Conservation (phyloP, 768 basidiomycete species). For the Trichaptum fuscoviolaceum region DNA sequence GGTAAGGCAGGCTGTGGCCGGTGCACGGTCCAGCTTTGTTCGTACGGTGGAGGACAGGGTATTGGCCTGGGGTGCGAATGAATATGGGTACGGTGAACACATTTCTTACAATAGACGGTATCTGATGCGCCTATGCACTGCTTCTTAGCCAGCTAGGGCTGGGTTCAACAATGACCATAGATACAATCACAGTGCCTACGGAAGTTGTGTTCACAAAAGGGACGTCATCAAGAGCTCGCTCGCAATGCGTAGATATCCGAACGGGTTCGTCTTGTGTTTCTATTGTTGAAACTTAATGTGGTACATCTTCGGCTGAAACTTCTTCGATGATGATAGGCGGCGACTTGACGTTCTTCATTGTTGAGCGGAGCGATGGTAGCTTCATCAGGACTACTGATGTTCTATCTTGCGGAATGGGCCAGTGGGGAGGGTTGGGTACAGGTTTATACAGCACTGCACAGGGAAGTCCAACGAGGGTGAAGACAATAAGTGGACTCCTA, state of each 20-base stretch:
- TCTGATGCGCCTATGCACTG: slow-evolving; percentile 8
- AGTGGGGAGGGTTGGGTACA: slow-evolving; percentile 75
- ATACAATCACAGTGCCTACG: slow-evolving; percentile 74
- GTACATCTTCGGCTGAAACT: slow-evolving; percentile 3
- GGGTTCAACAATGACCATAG: slow-evolving; percentile 54
- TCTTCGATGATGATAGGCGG: slow-evolving; percentile 43
- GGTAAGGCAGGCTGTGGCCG: slow-evolving; percentile 67
- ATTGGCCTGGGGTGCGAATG: slow-evolving; percentile 87
- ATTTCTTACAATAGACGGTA: background rate
- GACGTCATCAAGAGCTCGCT: slow-evolving; percentile 42
- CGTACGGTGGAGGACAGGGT: slow-evolving; percentile 61
- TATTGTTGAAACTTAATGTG: background rate
- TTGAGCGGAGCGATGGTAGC: slow-evolving; percentile 44
- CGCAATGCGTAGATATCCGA: slow-evolving; percentile 58
- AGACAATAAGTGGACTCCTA: slow-evolving; percentile 73
- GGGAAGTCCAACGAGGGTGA: slow-evolving; percentile 64
- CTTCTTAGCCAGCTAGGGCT: slow-evolving; percentile 70
- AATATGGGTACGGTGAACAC: slow-evolving; percentile 54
- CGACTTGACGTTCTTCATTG: slow-evolving; percentile 71
- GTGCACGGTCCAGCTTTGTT: slow-evolving; percentile 67
- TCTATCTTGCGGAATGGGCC: slow-evolving; percentile 78
- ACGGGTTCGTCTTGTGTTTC: slow-evolving; percentile 42
- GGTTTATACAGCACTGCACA: slow-evolving; percentile 64
- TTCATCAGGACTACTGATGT: slow-evolving; percentile 43
- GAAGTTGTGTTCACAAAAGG: slow-evolving; percentile 73